phyloP scores from a whole-genome alignment of 2,329 filamentous ascomycete species.

The Nemania serpens region DNA sequence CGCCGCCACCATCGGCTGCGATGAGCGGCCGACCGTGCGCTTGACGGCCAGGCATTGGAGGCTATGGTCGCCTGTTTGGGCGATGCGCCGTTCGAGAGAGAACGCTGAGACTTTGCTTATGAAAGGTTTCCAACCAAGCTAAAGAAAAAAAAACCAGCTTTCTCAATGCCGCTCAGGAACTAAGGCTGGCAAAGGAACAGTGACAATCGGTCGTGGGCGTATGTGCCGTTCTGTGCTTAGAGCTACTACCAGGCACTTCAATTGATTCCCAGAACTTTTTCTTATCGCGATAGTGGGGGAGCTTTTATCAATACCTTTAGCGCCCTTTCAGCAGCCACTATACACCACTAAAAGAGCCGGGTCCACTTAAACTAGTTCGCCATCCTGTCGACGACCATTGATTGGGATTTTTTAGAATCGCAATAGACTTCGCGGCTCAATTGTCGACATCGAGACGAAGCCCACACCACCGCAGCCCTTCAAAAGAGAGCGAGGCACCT shows the following conservation, averaged over 20 bases:
- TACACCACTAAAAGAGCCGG: slow-evolving; percentile 6
- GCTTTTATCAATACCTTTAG: slow-evolving; percentile 19
- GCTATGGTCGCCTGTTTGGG: slow-evolving; percentile 1
- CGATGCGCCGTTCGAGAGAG: not conserved
- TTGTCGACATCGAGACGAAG: too few species aligned
- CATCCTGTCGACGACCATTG: not conserved
- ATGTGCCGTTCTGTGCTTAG: too few species aligned
- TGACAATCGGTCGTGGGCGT: too few species aligned
- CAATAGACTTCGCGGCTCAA: not conserved
- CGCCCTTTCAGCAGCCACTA: not conserved
- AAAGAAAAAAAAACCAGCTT: too few species aligned
- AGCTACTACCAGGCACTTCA: too few species aligned
- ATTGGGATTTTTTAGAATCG: slow-evolving; percentile 23
- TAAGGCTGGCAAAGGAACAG: too few species aligned
- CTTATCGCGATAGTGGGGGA: slow-evolving; percentile 33
- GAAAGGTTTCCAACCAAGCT: too few species aligned
- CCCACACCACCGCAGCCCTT: too few species aligned
- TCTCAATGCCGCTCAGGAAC: too few species aligned
- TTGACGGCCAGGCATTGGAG: slow-evolving; percentile 61
- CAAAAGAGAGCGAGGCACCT: too few species aligned
- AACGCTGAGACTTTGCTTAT: too few species aligned
- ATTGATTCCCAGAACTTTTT: slow-evolving; percentile 32
- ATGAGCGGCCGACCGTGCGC: slow-evolving; percentile 60
- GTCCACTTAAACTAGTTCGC: slow-evolving; percentile 3
- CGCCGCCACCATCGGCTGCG: slow-evolving; percentile 32